A percentile compares a stretch with the other conserved stretches of the same genome.
Conservation (phyloP, 2,329 filamentous ascomycete species). For the Alternaria atra region DNA sequence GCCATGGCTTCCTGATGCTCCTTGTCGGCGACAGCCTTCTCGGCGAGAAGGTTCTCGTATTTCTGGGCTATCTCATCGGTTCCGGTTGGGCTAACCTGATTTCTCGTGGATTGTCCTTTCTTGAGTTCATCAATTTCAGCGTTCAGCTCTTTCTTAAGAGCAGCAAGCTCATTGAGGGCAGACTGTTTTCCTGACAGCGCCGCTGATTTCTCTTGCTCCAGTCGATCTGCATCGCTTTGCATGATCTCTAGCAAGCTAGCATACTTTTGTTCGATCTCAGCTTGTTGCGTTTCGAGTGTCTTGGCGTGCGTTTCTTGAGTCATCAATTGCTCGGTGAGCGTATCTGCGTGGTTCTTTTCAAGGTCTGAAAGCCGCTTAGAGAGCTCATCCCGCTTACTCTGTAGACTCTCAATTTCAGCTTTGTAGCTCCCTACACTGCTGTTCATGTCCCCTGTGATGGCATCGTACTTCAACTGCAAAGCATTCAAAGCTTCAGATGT, state of each 20-base stretch:
- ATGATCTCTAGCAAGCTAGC: constrained; percentile 40
- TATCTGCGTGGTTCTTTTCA: constrained; percentile 30
- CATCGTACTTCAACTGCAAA: constrained; percentile 25
- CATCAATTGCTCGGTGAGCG: constrained; percentile 25
- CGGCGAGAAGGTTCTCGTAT: constrained; percentile 38
- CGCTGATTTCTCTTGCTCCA: constrained; percentile 41
- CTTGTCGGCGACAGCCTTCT: constrained; percentile 39
- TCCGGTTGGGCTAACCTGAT: constrained; percentile 26
- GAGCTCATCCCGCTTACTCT: constrained; percentile 28
- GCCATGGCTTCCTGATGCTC: constrained; percentile 41
- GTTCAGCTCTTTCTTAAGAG: constrained; percentile 33
- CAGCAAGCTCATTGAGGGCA: constrained; percentile 36
- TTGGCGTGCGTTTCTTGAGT: constrained; percentile 34
- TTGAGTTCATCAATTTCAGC: constrained; percentile 32
- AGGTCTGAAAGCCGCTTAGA: constrained; percentile 33
- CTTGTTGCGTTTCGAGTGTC: constrained; percentile 34
- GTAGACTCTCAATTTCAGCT: constrained; percentile 32
- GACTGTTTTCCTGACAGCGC: constrained; percentile 35
- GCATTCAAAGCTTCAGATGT: constrained; percentile 12
- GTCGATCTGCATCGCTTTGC: constrained; percentile 33
- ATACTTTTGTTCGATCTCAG: constrained; percentile 44
- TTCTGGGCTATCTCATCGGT: constrained; percentile 34
- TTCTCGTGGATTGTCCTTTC: constrained; percentile 27
- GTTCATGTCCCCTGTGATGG: constrained; percentile 29
- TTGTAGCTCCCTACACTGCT: constrained; percentile 23